A percentile compares a stretch with the other conserved stretches of the same genome.
These are phyloP conservation scores for Monosporascus sp. DNA, from an alignment of 2,329 filamentous ascomycete genomes.

Conservation along the genomic window DNA sequence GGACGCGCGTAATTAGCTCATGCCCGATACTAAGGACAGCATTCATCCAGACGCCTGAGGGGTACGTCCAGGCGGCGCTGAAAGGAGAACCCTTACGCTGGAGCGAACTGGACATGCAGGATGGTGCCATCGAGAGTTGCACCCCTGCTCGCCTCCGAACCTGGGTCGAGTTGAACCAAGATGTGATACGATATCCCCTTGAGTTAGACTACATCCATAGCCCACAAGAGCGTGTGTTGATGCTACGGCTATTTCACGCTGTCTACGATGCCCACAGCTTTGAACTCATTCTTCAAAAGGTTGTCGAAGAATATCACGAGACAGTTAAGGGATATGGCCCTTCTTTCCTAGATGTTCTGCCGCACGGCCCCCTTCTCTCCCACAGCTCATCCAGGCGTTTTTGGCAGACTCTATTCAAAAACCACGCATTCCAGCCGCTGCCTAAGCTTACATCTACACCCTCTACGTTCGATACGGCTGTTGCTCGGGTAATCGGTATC, in stretches of 20 bases:
- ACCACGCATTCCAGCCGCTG: constrained; percentile 21
- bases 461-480: constrained; percentile 10
- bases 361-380: constrained; percentile 60
- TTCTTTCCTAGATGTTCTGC: constrained; percentile 60
- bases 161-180: constrained; percentile 52
- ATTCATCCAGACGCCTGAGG: constrained; percentile 69
- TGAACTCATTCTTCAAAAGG: constrained; percentile 55
- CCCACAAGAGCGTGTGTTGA: constrained; percentile 34
- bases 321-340: constrained; percentile 31
- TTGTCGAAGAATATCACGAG: constrained; percentile 47
- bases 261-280: constrained; percentile 84
- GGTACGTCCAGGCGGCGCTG: constrained; percentile 68
- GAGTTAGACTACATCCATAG: constrained; percentile 38
- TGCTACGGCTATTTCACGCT: constrained; percentile 74
- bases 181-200: constrained; percentile 45
- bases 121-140: constrained; percentile 24
- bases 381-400: constrained; percentile 46
- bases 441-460: constrained; percentile 8
- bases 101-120: constrained; percentile 28
- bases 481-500: constrained; percentile 30
- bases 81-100: constrained; percentile 38
- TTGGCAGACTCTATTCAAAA: constrained; percentile 57
- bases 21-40: constrained; percentile 65
- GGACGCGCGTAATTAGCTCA: constrained; percentile 44
- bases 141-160: constrained; percentile 30